Evolutionary conservation across 1,139 yeast species (phyloP), one percentile per base, ranked within the genome.

Genomic region (Blastobotrys elegans): DNA sequence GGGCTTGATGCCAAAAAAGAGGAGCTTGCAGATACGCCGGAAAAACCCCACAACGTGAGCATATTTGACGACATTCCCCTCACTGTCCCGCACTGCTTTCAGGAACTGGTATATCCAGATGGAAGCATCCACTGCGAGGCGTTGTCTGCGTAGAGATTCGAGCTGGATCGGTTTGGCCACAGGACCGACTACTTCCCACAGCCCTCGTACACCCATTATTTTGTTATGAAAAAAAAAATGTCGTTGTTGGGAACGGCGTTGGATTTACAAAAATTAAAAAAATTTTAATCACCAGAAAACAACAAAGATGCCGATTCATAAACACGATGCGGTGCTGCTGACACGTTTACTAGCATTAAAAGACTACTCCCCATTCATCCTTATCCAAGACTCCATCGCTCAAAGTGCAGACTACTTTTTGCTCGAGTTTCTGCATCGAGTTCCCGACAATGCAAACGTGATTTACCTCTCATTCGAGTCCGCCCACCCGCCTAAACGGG

Each of bases 51-150:
- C 84, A 18, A 92, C 79, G 64, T 94, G 98, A 0, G 97, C 84
- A 53, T 81, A 85, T 34, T 77, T 76, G 52, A 92, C 66, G 1
- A 87, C 79, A 53, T 85, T 79, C 16, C 97, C 98, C 37, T 85
- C 85, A 39, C 78, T 70, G 61, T 89, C 96, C 57, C 98, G 74
- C 21, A 92, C 95, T 0, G 98, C 98, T 62, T 90, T 92, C 55
- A 94, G 71, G 61, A 94, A 94, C 65, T 94, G 99, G 63, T 94
- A 94, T 48, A 94, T 86, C 99, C 99, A 94, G 56, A 94, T 94
- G 2, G 97, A 90, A 0, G 98, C 99, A 71, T 94, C 99, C 10
- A 94, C 94, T 0, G 98, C 98, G 58, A 94, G 71, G 50, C 77
- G 73, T 63, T 84, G 84, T 51, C 89, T 79, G 16, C 74, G 69